Evolutionary conservation across 225 moss, liverwort and hornwort species (phyloP).

Genomic region (Physcomitrium patens): DNA sequence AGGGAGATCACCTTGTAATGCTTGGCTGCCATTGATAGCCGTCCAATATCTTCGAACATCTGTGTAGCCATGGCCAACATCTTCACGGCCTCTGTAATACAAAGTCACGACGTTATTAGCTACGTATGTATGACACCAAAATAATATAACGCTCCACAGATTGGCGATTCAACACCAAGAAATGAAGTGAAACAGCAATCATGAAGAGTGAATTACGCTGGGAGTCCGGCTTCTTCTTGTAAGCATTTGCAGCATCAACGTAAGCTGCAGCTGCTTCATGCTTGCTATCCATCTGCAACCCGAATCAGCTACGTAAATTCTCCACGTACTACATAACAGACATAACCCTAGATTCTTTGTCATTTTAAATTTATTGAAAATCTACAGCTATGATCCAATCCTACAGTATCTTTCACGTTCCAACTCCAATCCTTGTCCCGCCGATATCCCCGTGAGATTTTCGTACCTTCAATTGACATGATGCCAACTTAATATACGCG

Average conservation of each 20-base stretch:
- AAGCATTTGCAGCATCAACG: constrained; percentile 94
- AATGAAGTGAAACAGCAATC: not conserved
- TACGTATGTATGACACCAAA: not conserved
- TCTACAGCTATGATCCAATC: not conserved
- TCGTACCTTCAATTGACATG: constrained; percentile 86
- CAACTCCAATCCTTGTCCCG: not conserved
- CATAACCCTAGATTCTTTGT: constrained; percentile 37
- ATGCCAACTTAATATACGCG: constrained; percentile 86
- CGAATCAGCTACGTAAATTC: constrained; percentile 13
- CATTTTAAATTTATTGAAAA: not conserved
- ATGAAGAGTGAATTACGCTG: constrained; percentile 55
- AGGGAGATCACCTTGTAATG: constrained; percentile 69
- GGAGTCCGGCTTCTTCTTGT: constrained; percentile 89
- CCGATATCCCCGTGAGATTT: not conserved
- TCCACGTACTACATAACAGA: not conserved
- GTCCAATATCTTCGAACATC: constrained; percentile 88
- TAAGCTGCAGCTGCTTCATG: constrained; percentile 98
- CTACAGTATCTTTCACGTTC: not conserved
- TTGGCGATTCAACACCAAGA: not conserved
- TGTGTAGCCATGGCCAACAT: constrained; percentile 69
- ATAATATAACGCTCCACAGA: constrained; percentile 1
- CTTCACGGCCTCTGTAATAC: constrained; percentile 77
- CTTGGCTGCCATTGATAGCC: constrained; percentile 93
- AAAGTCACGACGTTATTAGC: constrained; percentile 21
- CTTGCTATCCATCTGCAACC: constrained; percentile 83